Base-by-base conservation (phyloP, 208 protist species). In the Acanthamoeba triangularis region DNA sequence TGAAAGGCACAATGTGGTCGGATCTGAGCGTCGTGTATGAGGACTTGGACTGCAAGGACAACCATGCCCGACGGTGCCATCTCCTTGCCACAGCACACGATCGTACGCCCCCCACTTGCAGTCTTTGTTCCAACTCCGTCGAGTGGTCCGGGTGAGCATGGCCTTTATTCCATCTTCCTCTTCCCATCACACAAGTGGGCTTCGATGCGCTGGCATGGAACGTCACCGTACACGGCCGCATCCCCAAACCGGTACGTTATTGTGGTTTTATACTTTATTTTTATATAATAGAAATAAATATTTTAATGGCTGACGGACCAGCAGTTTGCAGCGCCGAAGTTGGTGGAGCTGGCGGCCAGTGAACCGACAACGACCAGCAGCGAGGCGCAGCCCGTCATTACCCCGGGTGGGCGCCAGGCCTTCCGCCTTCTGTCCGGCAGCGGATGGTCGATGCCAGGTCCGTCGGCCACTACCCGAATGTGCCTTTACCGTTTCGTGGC, bases 21-120 rank as follows among this genome's bases (percentile, higher is more conserved):
- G 69, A 78, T 20, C 33, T 78, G 69, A 49, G 33, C 69, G 69
- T 78, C 14, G 69, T 47, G 30, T 78, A 78, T n/a, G 69, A 78
- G 33, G 69, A 78, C 69, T 16, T 18, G 35, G 11, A 33, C 8
- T 35, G 35, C n/a, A 8, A 25, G 30, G 69, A 78, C 69, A 78
- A 78, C 11, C 14, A 33, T 16, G 33, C 69, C 0, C 69, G 69
- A 78, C 69, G 69, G 3, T 47, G 37, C 11, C 69, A 78, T 30
- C 25, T 78, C 35, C 69, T 78, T 8, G 35, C 35, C 7, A 78
- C 69, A 25, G 69, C 69, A 20, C 69, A 78, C 5, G 28, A 41
- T 41, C 20, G 69, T 78, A 78, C 69, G 59, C 59, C 20, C 16
- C 1, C 52, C 52, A n/a, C n/a, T 52, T 52, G 14, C 2, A 13